Percentiles rank a stretch among this genome's conserved stretches.
Evolutionary conservation across 2,329 filamentous ascomycete species (phyloP).

Genomic region (Coniochaeta ligniaria): DNA sequence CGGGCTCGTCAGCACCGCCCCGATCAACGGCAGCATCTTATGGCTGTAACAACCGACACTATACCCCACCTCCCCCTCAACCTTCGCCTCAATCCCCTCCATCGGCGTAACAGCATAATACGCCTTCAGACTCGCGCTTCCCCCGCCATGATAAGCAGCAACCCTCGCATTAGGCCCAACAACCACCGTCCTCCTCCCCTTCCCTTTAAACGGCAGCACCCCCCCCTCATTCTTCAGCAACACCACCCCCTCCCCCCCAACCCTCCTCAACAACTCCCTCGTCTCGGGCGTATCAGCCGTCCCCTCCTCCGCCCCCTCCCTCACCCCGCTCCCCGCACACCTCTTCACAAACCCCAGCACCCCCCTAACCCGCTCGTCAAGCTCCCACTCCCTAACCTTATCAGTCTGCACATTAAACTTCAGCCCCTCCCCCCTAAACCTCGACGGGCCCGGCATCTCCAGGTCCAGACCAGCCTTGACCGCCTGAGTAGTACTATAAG

Average conservation of each 20-base stretch:
- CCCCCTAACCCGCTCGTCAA: constrained; percentile 51
- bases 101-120: constrained; percentile 68
- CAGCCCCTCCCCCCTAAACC: constrained; percentile 42
- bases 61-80: constrained; percentile 36
- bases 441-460: constrained; percentile 52
- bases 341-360: constrained; percentile 54
- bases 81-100: constrained; percentile 57
- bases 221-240: constrained; percentile 65
- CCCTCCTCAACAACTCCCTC: constrained; percentile 53
- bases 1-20: constrained; percentile 39
- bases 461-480: constrained; percentile 46
- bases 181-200: constrained; percentile 51
- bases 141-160: constrained; percentile 55
- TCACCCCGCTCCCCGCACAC: constrained; percentile 43
- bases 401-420: constrained; percentile 46
- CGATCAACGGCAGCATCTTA: constrained; percentile 54
- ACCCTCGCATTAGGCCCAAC: constrained; percentile 52
- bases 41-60: constrained; percentile 58
- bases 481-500: constrained; percentile 45
- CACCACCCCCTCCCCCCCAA: constrained; percentile 64
- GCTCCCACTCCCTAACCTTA: constrained; percentile 45
- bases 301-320: constrained; percentile 46
- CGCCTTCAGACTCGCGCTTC: constrained; percentile 51
- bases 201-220: constrained; percentile 56
- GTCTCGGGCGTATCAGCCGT: constrained; percentile 53